Percentiles rank a stretch among this genome's conserved stretches.
These are phyloP conservation scores for Rachicladosporium sp. DNA, from an alignment of 2,329 filamentous ascomycete species.

Conservation along the genomic window DNA sequence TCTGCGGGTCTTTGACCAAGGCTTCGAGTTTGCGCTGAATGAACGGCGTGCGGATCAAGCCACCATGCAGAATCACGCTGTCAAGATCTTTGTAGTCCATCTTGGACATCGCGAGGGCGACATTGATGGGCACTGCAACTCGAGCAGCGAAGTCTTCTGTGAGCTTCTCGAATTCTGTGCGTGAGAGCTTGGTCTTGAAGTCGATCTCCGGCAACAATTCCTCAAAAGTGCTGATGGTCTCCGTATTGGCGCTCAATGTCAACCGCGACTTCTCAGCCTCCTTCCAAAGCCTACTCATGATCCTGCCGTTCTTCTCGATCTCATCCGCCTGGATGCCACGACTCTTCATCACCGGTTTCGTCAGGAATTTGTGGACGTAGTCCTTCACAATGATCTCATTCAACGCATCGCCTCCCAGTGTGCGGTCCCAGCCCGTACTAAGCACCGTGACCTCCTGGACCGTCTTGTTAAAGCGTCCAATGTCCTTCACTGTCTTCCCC, in stretches of 20 bases:
- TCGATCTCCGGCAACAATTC: conserved; percentile 83
- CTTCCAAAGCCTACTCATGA: conserved; percentile 83
- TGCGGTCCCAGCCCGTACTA: conserved; percentile 77
- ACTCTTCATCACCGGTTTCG: conserved; percentile 51
- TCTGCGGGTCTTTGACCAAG: conserved; percentile 56
- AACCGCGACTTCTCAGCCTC: conserved; percentile 80
- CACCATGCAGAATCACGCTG: conserved; percentile 87
- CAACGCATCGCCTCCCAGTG: conserved; percentile 77
- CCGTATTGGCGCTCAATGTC: conserved; percentile 82
- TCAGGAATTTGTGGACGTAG: conserved; percentile 69
- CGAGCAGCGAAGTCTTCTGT: conserved; percentile 55
- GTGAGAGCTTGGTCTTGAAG: conserved; percentile 79
- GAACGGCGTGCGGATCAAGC: conserved; percentile 80
- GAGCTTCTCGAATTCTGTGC: conserved; percentile 70
- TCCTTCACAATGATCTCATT: conserved; percentile 83
- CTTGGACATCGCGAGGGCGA: conserved; percentile 61
- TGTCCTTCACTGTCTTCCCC: conserved; percentile 75
- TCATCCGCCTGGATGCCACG: conserved; percentile 48
- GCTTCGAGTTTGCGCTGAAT: conserved; percentile 81
- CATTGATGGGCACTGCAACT: conserved; percentile 55
- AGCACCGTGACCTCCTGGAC: conserved; percentile 88
- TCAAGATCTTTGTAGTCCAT: conserved; percentile 66
- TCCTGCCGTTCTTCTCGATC: conserved; percentile 65
- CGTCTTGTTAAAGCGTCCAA: conserved; percentile 91
- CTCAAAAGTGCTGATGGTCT: conserved; percentile 72